Base-by-base conservation (phyloP, 331 rosid genomes). In the Arachis monticola region DNA sequence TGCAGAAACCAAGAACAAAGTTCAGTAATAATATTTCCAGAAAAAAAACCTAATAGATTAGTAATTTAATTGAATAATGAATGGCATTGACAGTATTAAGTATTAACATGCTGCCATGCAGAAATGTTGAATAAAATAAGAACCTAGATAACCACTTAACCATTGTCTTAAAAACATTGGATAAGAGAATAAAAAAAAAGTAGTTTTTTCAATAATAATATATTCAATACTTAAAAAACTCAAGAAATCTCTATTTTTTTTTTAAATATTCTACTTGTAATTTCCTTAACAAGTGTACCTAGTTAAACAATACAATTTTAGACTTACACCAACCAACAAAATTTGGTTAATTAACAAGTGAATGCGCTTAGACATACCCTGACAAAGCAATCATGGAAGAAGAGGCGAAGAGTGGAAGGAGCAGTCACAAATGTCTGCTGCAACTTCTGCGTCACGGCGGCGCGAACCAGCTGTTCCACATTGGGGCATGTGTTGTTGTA, bases 331-430 rank as follows among this genome's bases (percentile, higher is more conserved):
- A 61, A 14, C 52, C 11, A 40, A 32, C 1, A 58, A 1, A 22
- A 12, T 32, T 52, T 69, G 52, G 5, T 27, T 17, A 42, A 8
- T 17, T 7, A 27, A 27, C 30, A 27, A 13, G 67, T 13, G 56
- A 27, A 72, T 27, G 62, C 27, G 62, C 30, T 27, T 27, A 73
- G 46, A 60, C 8, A 3, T 46, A 48, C 93, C 86, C 89, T 76
- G 5, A 91, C 92, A 14, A 85, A 78, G 83, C 96, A 91, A 58
- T 91, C 96, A 14, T 91, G 96, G 80, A 88, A 88, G 80, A 83
- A 87, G 84, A 89, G 95, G 7, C 96, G 32, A 5, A 90, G 89
- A 72, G 96, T 90, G 65, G 87, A 86, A 5, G 92, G 92, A 50
- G 66, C 86, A 70, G 96, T 91, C n/a, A 88, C 92, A 64, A 91